Evolutionary conservation across 2,329 filamentous ascomycete species (phyloP), one percentile per base, ranked within the genome.

Genomic region (Xylariaceae sp.): DNA sequence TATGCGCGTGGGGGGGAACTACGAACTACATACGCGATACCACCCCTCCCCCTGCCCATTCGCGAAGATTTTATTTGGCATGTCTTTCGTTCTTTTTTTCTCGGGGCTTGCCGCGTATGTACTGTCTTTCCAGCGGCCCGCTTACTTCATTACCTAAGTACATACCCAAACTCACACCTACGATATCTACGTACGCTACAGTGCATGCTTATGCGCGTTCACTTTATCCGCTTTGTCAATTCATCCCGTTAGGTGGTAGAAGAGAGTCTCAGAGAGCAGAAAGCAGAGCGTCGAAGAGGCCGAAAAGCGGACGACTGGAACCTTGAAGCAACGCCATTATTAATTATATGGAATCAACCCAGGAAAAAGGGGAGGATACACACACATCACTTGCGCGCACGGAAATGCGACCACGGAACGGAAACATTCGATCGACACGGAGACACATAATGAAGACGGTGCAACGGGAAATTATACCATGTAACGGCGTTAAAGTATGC

Each of bases 401-500:
- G 14, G 12, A 16, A 37, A 37, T 37, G 32, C 5, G 14, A 37
- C 14, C 3, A 16, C 32, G 32, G 32, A 37, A 37, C 12, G 14
- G 32, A 10, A 37, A 37, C 12, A 37, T 37, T 37, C 32, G 32
- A 37, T 37, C 9, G 32, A 37, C 32, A 37, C 14, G 32, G 32
- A 26, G 23, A 26, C 23, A 26, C n/a, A n/a, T n/a, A 26, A 26
- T 9, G 9, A 4, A 9, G 32, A 12, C 14, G 32, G 32, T 12
- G 32, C 32, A 29, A 37, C 9, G 32, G 32, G 14, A 37, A 37
- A 37, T 29, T 37, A 37, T 16, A 3, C 14, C 32, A 37, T 10
- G 32, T 37, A 37, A 37, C 32, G 32, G 32, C 32, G 32, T n/a
- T n/a, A n/a, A n/a, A n/a, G n/a, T 23, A 61, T 61, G 55, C 60